Conservation (phyloP, 805 yeast species). For the Komagataella pastoris region DNA sequence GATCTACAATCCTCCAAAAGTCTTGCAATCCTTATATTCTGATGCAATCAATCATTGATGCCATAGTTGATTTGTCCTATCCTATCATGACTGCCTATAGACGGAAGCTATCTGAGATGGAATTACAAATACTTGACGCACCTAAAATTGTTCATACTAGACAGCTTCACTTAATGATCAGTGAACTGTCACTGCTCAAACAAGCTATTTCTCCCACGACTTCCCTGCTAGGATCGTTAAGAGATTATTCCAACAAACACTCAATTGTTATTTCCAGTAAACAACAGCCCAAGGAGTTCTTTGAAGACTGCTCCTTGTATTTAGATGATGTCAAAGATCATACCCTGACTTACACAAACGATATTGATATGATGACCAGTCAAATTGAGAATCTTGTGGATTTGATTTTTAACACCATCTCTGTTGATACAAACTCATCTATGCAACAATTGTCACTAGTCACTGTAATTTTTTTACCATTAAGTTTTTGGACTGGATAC, state of each 20-base stretch:
- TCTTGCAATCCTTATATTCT: constrained; percentile 38
- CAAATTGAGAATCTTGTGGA: constrained; percentile 37
- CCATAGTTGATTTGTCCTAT: constrained; percentile 36
- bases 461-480: constrained; percentile 44
- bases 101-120: constrained; percentile 31
- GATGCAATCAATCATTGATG: constrained; percentile 40
- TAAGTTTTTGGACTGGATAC: constrained; percentile 49
- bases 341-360: constrained; percentile 34
- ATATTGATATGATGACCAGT: constrained; percentile 37
- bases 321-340: constrained; percentile 47
- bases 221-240: constrained; percentile 29
- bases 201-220: constrained; percentile 34
- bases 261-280: background rate
- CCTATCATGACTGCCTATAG: constrained; percentile 43
- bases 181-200: constrained; percentile 35
- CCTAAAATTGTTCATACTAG: constrained; percentile 39
- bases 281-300: constrained; percentile 8
- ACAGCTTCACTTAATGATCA: constrained; percentile 37
- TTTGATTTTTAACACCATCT: constrained; percentile 42
- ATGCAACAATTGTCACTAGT: constrained; percentile 41
- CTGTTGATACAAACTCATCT: constrained; percentile 40
- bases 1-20: constrained; percentile 32
- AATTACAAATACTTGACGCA: constrained; percentile 32
- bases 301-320: constrained; percentile 31
- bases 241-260: constrained; percentile 20